Evolutionary conservation across 148 eudicot genomes (phyloP), one percentile per base, ranked within the genome.

Genomic region (Spergularia marina): DNA sequence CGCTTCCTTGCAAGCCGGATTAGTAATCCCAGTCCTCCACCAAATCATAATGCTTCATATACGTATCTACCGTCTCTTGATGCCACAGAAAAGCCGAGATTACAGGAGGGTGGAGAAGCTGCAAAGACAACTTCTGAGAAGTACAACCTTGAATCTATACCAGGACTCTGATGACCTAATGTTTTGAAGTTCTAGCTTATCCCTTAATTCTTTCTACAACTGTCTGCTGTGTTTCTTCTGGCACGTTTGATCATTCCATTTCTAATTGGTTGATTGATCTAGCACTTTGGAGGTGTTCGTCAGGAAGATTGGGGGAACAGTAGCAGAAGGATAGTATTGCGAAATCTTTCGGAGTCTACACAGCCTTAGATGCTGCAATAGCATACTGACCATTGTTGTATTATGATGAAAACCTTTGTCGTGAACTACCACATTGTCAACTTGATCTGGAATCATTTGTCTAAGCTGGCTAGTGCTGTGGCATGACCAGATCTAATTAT

Each of bases 1-100:
- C 96, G 98, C 13, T 92, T 92, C 82, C 84, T 95, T 56, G 92
- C 97, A 40, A 95, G 98, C 77, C 86, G 89, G 82, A 89, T 95
- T 53, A 95, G 92, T 81, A 90, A 82, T 71, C 96, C 96, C 2
- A 81, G 79, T 70, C 85, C 91, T 56, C 77, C 90, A 54, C 81
- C 88, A 60, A 89, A 70, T 74, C 85, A 82, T 39, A 84, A 56
- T 76, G 85, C 92, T 67, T 90, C 97, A 11, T 82, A 89, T 77
- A 39, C 93, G 6, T 90, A 92, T 74, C 78, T 89, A 68, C 97
- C 84, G 70, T 80, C 89, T 40, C 78, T 87, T 2, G 96, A 90
- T 68, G 82, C 87, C 76, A 73, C 83, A 73, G 86, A 86, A 68
- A 84, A 87, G 70, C 86, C 91, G 61, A 83, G 70, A n/a, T 53